A percentile compares a stretch with the other conserved stretches of the same genome.
Evolutionary conservation across 768 basidiomycete species (phyloP).

Genomic region (Favolaschia claudopus): DNA sequence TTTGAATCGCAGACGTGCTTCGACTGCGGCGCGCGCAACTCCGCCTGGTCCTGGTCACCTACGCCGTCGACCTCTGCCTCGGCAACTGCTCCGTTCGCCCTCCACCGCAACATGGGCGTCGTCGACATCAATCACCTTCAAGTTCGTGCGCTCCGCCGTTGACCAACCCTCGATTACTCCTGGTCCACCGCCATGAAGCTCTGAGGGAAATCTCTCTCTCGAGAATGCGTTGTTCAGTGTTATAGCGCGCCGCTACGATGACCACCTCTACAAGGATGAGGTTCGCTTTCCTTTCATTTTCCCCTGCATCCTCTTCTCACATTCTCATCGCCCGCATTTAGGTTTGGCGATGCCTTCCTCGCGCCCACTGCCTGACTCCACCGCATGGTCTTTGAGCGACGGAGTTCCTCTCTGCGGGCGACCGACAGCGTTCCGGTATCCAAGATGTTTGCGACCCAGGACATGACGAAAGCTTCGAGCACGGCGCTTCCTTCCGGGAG

Average conservation of each 20-base stretch:
- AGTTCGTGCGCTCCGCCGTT: conserved; percentile 95
- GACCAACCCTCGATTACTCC: conserved; percentile 93
- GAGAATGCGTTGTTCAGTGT: conserved; percentile 44
- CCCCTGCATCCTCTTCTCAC: conserved; percentile 13
- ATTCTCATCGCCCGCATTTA: neutral
- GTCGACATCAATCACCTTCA: no score
- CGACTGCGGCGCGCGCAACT: conserved; percentile 94
- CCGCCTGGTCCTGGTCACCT: conserved; percentile 97
- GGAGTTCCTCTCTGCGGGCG: conserved; percentile 46
- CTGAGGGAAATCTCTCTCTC: conserved; percentile 87
- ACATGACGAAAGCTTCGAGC: conserved; percentile 44
- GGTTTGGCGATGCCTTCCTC: conserved; percentile 20
- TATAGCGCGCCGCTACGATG: conserved; percentile 41
- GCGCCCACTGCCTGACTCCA: conserved; percentile 48
- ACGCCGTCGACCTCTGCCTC: conserved; percentile 95
- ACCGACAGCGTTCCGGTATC: conserved; percentile 43
- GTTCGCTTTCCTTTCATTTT: conserved; percentile 43
- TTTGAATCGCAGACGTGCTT: conserved; percentile 75
- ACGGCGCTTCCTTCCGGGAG: conserved; percentile 38
- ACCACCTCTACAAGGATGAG: conserved; percentile 51
- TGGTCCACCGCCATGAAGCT: conserved; percentile 98
- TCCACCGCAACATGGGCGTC: conserved; percentile 97
- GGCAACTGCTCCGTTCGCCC: conserved; percentile 96
- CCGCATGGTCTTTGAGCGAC: conserved; percentile 36
- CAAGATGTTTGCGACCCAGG: conserved; percentile 40